Percentiles rank a stretch among this genome's conserved stretches.
Conservation (phyloP, 345 rosid species). For the Eucalyptus coolabah region DNA sequence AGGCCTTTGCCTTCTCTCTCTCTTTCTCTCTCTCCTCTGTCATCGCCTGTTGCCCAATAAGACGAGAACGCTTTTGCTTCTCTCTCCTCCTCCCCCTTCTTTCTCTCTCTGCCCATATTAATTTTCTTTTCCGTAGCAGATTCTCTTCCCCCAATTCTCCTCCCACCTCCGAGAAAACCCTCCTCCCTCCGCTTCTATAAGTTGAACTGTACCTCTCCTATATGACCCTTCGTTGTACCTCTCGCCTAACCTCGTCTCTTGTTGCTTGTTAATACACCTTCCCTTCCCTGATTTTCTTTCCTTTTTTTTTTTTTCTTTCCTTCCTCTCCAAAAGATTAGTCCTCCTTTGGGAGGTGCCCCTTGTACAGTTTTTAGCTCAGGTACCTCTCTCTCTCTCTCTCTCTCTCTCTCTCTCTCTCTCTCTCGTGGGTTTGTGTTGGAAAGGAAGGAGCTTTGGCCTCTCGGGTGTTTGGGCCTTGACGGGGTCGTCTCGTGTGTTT, state of each 20-base stretch:
- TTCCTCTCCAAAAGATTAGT: background rate
- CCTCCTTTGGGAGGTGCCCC: background rate
- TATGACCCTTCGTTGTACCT: background rate
- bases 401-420: too few relatives aligned
- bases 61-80: background rate
- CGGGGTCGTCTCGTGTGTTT: background rate
- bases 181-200: background rate
- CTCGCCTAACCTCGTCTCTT: background rate
- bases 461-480: background rate
- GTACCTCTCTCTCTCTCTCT: background rate
- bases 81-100: background rate
- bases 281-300: background rate
- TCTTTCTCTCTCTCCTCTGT: conserved; percentile 1
- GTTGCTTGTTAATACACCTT: background rate
- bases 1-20: background rate
- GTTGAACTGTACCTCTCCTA: background rate
- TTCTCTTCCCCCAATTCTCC: background rate
- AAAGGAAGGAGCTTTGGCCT: background rate
- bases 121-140: background rate
- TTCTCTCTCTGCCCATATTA: background rate
- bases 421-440: background rate
- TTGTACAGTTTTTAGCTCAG: conserved; percentile 21
- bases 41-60: background rate
- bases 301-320: too few relatives aligned
- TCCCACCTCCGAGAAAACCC: background rate